Evolutionary conservation across 371 early-diverging fungal genomes (phyloP).

Genomic region (Amoeboaphelidium occidentale): DNA sequence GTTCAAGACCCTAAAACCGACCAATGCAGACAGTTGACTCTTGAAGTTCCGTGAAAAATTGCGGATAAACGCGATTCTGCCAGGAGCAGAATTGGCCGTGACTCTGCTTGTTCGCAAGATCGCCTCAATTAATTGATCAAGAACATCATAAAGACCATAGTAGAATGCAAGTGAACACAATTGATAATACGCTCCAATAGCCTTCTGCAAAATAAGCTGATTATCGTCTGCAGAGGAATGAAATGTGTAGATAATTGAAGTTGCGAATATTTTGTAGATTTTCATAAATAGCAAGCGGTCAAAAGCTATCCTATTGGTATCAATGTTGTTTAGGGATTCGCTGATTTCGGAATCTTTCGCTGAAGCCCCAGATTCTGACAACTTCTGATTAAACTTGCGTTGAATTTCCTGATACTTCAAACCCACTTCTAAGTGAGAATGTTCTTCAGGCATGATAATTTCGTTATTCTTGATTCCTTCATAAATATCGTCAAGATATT

Average conservation of each 20-base stretch:
- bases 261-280: background rate
- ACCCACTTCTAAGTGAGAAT: conserved; percentile 15
- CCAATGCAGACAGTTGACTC: too few relatives aligned
- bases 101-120: too few relatives aligned
- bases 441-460: conserved; percentile 69
- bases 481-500: conserved; percentile 27
- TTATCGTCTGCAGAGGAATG: background rate
- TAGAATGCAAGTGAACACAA: background rate
- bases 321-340: background rate
- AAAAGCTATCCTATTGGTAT: background rate
- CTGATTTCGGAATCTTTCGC: background rate
- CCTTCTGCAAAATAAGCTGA: background rate
- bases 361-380: background rate
- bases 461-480: conserved; percentile 38
- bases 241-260: background rate
- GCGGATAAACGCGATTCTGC: too few relatives aligned
- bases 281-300: background rate
- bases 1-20: too few relatives aligned
- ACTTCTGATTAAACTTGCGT: too few relatives aligned
- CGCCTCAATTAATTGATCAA: too few relatives aligned
- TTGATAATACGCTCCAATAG: background rate
- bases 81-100: too few relatives aligned
- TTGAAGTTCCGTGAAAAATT: too few relatives aligned
- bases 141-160: too few relatives aligned
- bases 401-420: background rate